phyloP scores from a whole-genome alignment of 2,329 filamentous ascomycete genomes.

The Penicillium vulpinum region DNA sequence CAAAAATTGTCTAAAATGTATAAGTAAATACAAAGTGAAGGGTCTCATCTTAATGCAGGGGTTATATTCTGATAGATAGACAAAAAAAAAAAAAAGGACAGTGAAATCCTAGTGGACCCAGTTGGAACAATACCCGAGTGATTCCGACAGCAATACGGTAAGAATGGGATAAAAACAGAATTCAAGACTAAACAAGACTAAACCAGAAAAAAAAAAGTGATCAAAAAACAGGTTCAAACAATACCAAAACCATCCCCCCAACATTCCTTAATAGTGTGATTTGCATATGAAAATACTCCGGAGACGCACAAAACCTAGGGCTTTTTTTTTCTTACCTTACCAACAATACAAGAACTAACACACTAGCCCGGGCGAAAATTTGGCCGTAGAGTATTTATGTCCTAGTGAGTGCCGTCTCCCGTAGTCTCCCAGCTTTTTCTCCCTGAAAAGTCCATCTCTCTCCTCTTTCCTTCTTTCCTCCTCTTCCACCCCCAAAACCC shows the following conservation, averaged over 20 bases:
- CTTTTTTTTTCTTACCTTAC: conserved; percentile 25
- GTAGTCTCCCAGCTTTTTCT: conserved; percentile 40
- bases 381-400: conserved; percentile 42
- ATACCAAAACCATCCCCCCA: conserved; percentile 11
- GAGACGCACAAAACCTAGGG: conserved; percentile 31
- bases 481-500: conserved; percentile 23
- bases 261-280: conserved; percentile 21
- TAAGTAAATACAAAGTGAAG: background rate
- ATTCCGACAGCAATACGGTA: conserved; percentile 21
- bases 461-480: conserved; percentile 26
- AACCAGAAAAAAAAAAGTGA: too few species aligned
- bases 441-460: conserved; percentile 33
- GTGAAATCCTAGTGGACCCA: conserved; percentile 4
- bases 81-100: background rate
- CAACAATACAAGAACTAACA: conserved; percentile 34
- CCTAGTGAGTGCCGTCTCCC: conserved; percentile 30
- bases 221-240: too few species aligned
- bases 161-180: conserved; percentile 24
- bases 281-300: conserved; percentile 22
- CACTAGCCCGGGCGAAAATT: conserved; percentile 41
- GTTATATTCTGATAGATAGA: conserved; percentile 3
- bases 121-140: conserved; percentile 12
- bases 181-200: too few species aligned
- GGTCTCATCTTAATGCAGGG: conserved; percentile 8
- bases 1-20: background rate